Evolutionary conservation across 306 rosid species (phyloP).

Genomic region (Alnus glutinosa): DNA sequence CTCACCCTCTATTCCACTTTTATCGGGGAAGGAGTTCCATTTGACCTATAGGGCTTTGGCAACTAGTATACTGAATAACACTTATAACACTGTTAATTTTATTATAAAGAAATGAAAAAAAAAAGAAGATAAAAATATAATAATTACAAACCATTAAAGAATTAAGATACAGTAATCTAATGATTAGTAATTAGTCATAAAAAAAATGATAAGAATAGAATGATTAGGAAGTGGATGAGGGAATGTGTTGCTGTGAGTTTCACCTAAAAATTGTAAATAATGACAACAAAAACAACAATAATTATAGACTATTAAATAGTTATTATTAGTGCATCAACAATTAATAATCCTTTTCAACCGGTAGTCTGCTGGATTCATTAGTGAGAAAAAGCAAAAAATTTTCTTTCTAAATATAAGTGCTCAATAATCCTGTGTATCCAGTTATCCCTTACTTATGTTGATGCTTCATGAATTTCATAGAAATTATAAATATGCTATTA

Average conservation of each 20-base stretch:
- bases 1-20: not conserved
- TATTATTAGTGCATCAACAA: not conserved
- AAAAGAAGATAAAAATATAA: not conserved
- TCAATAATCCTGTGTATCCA: not conserved
- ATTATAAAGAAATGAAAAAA: not conserved
- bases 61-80: not conserved
- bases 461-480: slow-evolving; percentile 22
- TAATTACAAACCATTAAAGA: not conserved
- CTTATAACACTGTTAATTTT: not conserved
- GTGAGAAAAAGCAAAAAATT: not conserved
- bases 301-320: not conserved
- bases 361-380: not conserved
- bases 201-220: not conserved
- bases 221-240: not conserved
- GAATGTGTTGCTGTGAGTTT: not conserved
- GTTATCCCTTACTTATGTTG: slow-evolving; percentile 4
- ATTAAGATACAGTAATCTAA: not conserved
- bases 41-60: not conserved
- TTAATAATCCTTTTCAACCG: not conserved
- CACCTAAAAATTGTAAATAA: not conserved
- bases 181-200: not conserved
- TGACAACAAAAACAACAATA: not conserved
- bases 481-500: slow-evolving; percentile 10
- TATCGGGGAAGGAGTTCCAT: not conserved
- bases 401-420: not conserved